Conservation (phyloP, 2,329 filamentous ascomycete genomes). For the Curvularia sp. region DNA sequence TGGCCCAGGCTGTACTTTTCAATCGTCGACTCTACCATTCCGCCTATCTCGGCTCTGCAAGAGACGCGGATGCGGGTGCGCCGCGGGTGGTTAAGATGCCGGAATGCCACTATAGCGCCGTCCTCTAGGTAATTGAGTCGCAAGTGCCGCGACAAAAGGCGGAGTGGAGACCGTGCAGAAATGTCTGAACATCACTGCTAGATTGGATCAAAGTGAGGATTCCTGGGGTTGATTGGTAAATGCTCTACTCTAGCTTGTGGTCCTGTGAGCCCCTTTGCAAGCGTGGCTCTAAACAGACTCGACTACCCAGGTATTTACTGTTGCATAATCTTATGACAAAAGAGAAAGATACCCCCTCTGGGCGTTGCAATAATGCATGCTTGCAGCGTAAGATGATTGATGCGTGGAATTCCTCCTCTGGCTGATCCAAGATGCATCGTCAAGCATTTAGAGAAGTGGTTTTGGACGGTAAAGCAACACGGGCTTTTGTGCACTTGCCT, state of each 20-base stretch:
- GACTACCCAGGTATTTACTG: not conserved
- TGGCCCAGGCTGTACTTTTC: not conserved
- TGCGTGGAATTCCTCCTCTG: not conserved
- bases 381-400: not conserved
- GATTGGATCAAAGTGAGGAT: not conserved
- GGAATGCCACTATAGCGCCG: not conserved
- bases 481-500: too few relatives aligned
- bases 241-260: not conserved
- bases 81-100: not conserved
- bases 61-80: not conserved
- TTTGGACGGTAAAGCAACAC: not conserved
- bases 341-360: not conserved
- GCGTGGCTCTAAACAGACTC: not conserved
- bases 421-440: not conserved
- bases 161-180: not conserved
- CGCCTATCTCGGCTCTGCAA: not conserved
- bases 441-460: too few relatives aligned
- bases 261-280: not conserved
- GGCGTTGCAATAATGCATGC: not conserved
- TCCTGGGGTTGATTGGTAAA: not conserved
- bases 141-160: not conserved
- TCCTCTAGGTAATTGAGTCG: not conserved
- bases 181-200: not conserved
- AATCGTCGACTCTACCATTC: not conserved
- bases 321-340: not conserved